phyloP scores from a whole-genome alignment of 176 grass and related monocot genomes.

The Leersia perrieri region DNA sequence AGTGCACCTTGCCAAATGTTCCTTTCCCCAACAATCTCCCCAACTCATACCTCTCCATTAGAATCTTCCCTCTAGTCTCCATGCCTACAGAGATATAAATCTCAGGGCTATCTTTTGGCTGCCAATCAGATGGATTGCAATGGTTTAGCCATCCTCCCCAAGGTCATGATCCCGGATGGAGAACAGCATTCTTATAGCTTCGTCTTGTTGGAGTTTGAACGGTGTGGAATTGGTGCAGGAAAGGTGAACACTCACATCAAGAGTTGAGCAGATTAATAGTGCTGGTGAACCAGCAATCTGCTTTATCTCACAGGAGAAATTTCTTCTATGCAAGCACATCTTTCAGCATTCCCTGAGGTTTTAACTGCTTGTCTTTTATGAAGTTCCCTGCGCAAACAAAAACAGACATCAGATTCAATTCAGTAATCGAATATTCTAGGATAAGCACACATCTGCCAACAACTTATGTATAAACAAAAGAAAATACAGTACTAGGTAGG shows the following conservation, averaged over 20 bases:
- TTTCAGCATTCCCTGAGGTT: constrained; percentile 87
- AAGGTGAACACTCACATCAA: constrained; percentile 39
- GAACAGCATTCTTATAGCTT: constrained; percentile 46
- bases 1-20: constrained; percentile 70
- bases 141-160: constrained; percentile 64
- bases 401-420: background rate
- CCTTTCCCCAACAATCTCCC: constrained; percentile 71
- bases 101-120: background rate
- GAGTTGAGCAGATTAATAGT: constrained; percentile 11
- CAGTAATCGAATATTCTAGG: background rate
- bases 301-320: constrained; percentile 33
- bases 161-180: constrained; percentile 37
- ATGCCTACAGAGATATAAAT: constrained; percentile 17
- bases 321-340: constrained; percentile 71
- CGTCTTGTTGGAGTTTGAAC: constrained; percentile 29
- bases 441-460: background rate
- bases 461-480: background rate
- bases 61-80: constrained; percentile 40
- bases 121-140: constrained; percentile 9
- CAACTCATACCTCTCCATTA: constrained; percentile 63
- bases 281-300: constrained; percentile 12
- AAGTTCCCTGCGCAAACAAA: background rate
- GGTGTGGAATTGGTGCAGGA: constrained; percentile 13
- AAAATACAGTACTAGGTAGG: background rate
- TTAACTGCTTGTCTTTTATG: background rate